Evolutionary conservation across 208 protist genomes (phyloP).

Genomic region (Trypanosoma avium): DNA sequence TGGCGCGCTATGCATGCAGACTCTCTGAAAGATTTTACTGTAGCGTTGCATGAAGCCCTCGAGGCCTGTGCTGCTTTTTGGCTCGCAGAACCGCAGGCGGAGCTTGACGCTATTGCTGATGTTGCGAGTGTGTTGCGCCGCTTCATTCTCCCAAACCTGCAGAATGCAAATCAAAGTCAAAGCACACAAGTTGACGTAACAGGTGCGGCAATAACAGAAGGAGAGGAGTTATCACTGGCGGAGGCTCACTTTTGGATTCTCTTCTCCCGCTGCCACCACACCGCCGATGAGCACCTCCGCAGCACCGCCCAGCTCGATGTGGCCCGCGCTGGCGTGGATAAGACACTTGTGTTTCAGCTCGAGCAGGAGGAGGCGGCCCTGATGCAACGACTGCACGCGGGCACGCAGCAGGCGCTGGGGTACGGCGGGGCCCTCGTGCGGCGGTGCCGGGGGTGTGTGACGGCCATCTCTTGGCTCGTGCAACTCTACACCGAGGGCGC

Average conservation of each 20-base stretch:
- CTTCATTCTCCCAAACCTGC: conserved; percentile 40
- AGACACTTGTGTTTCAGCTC: conserved; percentile 64
- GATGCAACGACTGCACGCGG: conserved; percentile 33
- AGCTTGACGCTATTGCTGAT: conserved; percentile 66
- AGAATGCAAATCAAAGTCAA: no score
- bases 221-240: no score
- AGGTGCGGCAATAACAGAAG: conserved; percentile 12
- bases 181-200: background rate
- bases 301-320: conserved; percentile 46
- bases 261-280: conserved; percentile 35
- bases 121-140: conserved; percentile 64
- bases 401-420: conserved; percentile 35
- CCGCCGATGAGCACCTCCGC: conserved; percentile 46
- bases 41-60: conserved; percentile 38
- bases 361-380: conserved; percentile 58
- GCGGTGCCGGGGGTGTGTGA: conserved; percentile 41
- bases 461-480: conserved; percentile 49
- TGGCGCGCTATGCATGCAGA: conserved; percentile 80
- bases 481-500: conserved; percentile 53
- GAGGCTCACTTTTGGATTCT: conserved; percentile 68
- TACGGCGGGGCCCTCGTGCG: conserved; percentile 54
- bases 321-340: conserved; percentile 25
- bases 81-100: conserved; percentile 42
- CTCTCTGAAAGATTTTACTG: conserved; percentile 40
- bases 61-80: conserved; percentile 59